Conservation (phyloP, 805 yeast species). For the Suhomyces prunicola region DNA sequence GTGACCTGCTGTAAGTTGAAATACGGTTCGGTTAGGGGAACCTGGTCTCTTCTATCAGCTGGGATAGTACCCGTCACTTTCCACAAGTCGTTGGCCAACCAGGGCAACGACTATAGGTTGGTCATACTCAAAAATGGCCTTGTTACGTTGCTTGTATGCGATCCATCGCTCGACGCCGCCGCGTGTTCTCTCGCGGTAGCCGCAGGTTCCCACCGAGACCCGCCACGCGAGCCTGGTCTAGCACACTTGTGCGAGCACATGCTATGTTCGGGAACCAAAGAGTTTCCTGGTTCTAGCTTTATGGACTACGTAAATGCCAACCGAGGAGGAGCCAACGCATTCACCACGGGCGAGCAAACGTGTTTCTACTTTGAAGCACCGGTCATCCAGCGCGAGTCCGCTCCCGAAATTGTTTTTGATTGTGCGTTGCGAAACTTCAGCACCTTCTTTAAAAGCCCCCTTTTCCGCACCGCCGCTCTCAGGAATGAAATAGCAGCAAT, state of each 20-base stretch:
- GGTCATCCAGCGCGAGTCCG: constrained; percentile 22
- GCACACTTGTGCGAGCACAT: constrained; percentile 91
- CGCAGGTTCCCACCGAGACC: constrained; percentile 80
- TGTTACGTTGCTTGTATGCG: constrained; percentile 66
- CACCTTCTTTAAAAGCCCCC: constrained; percentile 49
- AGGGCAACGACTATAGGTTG: constrained; percentile 41
- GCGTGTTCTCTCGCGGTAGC: constrained; percentile 74
- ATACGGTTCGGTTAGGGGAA: no score
- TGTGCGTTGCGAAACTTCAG: constrained; percentile 48
- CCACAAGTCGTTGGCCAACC: constrained; percentile 31
- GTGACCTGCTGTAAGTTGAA: no score
- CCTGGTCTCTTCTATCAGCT: background rate
- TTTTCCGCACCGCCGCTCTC: constrained; percentile 41
- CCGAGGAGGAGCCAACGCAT: constrained; percentile 66
- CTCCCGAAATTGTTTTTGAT: constrained; percentile 40
- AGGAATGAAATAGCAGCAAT: constrained; percentile 57
- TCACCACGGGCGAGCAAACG: constrained; percentile 65
- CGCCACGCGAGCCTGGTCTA: constrained; percentile 64
- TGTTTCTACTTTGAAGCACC: constrained; percentile 65
- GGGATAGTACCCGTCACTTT: constrained; percentile 11
- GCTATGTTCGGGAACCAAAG: constrained; percentile 48
- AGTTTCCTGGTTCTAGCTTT: constrained; percentile 49
- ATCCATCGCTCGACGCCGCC: constrained; percentile 60
- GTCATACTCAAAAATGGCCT: constrained; percentile 67
- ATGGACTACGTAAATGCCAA: constrained; percentile 40